Percentiles rank a stretch among this genome's conserved stretches.
Conservation (phyloP, 306 rosid species). For the Quercus wislizeni region DNA sequence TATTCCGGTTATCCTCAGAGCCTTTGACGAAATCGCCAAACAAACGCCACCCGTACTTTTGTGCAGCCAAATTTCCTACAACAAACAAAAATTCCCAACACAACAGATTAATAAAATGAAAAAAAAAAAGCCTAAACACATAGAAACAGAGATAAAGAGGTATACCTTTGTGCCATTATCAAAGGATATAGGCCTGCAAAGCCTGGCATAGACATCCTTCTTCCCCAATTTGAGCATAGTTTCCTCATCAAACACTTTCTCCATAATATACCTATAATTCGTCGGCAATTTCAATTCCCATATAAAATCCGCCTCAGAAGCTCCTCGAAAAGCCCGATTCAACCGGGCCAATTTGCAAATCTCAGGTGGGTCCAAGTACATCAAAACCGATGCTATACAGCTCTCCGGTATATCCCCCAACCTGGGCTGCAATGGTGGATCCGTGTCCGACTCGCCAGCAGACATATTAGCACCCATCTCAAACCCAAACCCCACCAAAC, state of each 20-base stretch:
- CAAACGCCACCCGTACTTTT: constrained; percentile 61
- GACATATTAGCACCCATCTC: constrained; percentile 66
- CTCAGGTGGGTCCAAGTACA: constrained; percentile 66
- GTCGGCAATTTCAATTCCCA: constrained; percentile 88
- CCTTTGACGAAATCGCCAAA: constrained; percentile 67
- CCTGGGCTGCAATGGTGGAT: constrained; percentile 34
- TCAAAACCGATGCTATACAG: constrained; percentile 69
- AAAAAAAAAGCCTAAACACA: constrained; percentile 3
- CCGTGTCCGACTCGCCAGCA: constrained; percentile 39
- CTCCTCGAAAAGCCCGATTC: constrained; percentile 67
- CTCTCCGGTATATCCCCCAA: constrained; percentile 85
- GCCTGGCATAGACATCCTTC: constrained; percentile 68
- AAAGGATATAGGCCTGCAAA: constrained; percentile 57
- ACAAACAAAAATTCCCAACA: constrained; percentile 2
- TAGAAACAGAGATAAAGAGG: not conserved
- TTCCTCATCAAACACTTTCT: constrained; percentile 42
- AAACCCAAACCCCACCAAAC: not conserved
- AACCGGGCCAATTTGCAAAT: constrained; percentile 68
- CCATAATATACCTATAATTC: constrained; percentile 56
- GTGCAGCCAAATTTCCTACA: constrained; percentile 77
- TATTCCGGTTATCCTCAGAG: constrained; percentile 76
- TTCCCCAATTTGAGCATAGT: constrained; percentile 34
- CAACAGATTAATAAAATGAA: not conserved
- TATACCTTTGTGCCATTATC: constrained; percentile 70
- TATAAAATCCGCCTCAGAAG: constrained; percentile 76